Evolutionary conservation across 2,329 filamentous ascomycete genomes (phyloP).

Genomic region (Aspergillus brasiliensis): DNA sequence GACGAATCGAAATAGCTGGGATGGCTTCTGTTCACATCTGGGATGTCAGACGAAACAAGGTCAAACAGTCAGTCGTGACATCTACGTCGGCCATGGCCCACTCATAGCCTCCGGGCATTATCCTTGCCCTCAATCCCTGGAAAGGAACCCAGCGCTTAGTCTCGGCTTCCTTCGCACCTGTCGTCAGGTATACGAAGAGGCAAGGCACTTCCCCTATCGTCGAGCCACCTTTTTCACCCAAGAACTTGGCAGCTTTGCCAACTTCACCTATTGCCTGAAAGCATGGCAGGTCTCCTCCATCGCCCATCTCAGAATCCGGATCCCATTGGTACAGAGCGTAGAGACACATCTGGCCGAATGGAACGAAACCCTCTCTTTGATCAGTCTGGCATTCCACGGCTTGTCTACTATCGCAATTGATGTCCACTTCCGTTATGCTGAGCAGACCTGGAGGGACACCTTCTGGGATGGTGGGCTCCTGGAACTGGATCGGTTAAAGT

Average conservation of each 20-base stretch:
- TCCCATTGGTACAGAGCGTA: background rate
- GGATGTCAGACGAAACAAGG: background rate
- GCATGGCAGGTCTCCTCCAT: background rate
- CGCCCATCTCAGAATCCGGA: background rate
- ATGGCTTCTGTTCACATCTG: background rate
- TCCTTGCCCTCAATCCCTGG: slow-evolving; percentile 1
- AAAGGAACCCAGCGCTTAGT: background rate
- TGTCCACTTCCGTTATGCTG: background rate
- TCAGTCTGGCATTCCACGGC: background rate
- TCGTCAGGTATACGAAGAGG: slow-evolving; percentile 1
- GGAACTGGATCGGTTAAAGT: background rate
- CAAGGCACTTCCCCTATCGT: background rate
- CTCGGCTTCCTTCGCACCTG: slow-evolving; percentile 3
- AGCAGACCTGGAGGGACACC: background rate
- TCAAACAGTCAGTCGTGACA: background rate
- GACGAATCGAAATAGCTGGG: background rate
- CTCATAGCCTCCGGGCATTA: background rate
- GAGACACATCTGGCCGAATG: slow-evolving; percentile 1
- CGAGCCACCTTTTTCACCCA: background rate
- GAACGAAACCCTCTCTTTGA: slow-evolving; percentile 1
- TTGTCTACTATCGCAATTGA: background rate
- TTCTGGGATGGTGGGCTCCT: slow-evolving; percentile 2
- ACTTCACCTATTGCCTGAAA: background rate
- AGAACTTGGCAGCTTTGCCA: slow-evolving; percentile 1
- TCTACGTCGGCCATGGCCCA: background rate